These are phyloP conservation scores for Fusarium graminum DNA, from an alignment of 2,329 filamentous ascomycete species.

Conservation along the genomic window DNA sequence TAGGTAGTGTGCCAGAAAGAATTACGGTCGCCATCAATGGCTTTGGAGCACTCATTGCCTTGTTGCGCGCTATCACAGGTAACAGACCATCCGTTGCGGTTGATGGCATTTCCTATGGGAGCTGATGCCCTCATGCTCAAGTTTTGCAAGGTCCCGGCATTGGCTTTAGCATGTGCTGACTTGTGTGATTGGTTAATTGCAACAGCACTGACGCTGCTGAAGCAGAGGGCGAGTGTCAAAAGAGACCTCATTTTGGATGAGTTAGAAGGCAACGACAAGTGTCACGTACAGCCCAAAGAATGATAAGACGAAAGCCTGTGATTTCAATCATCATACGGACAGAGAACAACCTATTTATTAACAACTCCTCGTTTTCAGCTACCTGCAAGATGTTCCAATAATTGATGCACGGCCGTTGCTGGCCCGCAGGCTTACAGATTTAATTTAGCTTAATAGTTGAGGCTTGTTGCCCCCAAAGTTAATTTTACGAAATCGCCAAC, in stretches of 20 bases:
- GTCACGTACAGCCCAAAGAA: background rate
- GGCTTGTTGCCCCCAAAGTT: background rate
- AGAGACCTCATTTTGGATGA: background rate
- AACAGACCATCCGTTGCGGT: slow-evolving; percentile 25
- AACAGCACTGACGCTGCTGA: slow-evolving; percentile 1
- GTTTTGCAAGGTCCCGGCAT: background rate
- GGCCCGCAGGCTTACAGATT: background rate
- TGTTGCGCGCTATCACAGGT: slow-evolving; percentile 28
- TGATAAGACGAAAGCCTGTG: background rate
- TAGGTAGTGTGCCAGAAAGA: slow-evolving; percentile 33
- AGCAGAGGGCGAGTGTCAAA: slow-evolving; percentile 1
- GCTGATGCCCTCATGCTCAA: slow-evolving; percentile 1
- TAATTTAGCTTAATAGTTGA: background rate
- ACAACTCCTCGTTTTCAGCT: background rate
- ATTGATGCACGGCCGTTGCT: too few species aligned
- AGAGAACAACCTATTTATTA: background rate
- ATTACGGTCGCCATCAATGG: slow-evolving; percentile 25
- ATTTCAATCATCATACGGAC: background rate
- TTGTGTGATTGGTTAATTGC: slow-evolving; percentile 1
- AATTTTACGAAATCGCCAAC: background rate
- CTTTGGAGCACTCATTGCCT: slow-evolving; percentile 29
- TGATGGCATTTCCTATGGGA: slow-evolving; percentile 12
- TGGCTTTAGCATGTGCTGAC: background rate
- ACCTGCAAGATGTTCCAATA: background rate
- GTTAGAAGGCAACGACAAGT: background rate